Evolutionary conservation across 2,329 filamentous ascomycete species (phyloP).

Genomic region (Emmonsiellopsis sp.): DNA sequence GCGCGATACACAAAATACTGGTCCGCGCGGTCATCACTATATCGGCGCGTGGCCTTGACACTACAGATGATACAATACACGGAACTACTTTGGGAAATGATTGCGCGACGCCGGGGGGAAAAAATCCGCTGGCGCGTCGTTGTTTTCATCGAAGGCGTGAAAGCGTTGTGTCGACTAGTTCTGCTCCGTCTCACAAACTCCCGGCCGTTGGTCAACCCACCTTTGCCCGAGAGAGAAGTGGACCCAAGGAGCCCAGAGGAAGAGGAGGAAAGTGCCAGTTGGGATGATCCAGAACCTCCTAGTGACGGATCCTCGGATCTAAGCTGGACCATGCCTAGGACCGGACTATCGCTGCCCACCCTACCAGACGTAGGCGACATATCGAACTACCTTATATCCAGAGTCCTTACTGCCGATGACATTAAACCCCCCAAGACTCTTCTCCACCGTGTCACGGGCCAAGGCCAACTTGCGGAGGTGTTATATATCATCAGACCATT

Average conservation of each 20-base stretch:
- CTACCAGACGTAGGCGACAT: constrained; percentile 76
- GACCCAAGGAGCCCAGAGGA: constrained; percentile 53
- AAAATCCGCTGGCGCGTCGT: constrained; percentile 77
- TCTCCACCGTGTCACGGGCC: constrained; percentile 62
- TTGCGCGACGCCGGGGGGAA: constrained; percentile 74
- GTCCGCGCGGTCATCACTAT: constrained; percentile 55
- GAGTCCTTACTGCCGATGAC: constrained; percentile 90
- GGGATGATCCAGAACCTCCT: constrained; percentile 40
- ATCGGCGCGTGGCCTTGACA: constrained; percentile 70
- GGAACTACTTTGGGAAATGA: constrained; percentile 95
- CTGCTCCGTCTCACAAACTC: constrained; percentile 75
- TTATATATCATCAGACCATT: constrained; percentile 86
- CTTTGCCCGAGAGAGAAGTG: constrained; percentile 75
- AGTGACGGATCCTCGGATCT: constrained; percentile 30
- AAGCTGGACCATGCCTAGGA: constrained; percentile 90
- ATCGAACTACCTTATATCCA: constrained; percentile 74
- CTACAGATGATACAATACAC: constrained; percentile 91
- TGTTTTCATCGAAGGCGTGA: constrained; percentile 73
- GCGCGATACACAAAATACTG: constrained; percentile 57
- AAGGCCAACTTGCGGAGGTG: constrained; percentile 78
- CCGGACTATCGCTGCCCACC: constrained; percentile 73
- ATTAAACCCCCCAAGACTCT: constrained; percentile 86
- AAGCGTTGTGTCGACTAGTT: constrained; percentile 73
- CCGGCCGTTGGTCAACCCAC: constrained; percentile 71
- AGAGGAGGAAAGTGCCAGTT: constrained; percentile 43